Evolutionary conservation across 2,329 filamentous ascomycete species (phyloP), one percentile per base, ranked within the genome.

Genomic region (Podosphaera aphanis): DNA sequence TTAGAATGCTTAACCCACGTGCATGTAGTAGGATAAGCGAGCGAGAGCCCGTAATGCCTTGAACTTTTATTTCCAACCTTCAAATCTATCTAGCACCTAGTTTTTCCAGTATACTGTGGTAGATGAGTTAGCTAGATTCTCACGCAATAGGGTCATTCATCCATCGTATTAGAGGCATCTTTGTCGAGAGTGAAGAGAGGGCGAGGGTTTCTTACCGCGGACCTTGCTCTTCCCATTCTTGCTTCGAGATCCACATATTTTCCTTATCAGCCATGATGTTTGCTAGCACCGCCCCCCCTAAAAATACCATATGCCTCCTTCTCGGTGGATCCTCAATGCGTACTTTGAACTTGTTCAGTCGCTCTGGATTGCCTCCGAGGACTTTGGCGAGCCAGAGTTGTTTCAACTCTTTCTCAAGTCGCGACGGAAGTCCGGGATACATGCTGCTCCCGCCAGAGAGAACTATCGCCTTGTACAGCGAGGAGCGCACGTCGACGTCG

Each of bases 221-320:
- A 16, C 90, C 90, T 61, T 94, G 80, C 65, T 98, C 90, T 59
- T 90, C 74, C 90, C 90, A 98, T 65, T 98, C 90, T 58, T 82
- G 73, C 70, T 50, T 52, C 7, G 43, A 45, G n/a, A 52, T 86
- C 90, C 90, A 98, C 90, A 95, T 95, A 62, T 79, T 82, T 63
- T 94, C 84, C 67, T 94, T 95, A 66, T 95, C 86, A 40, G 90
- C 86, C 81, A 98, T 95, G 63, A 98, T 92, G 62, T 95, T 95
- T 56, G 90, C 90, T 57, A 98, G 68, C 51, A 98, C 90, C 21
- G 90, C 90, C 56, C 90, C 90, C 48, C 90, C 90, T 47, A 98
- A 66, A 71, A 98, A 95, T n/a, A 98, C 90, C 86, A 98, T 95
- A 69, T 98, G 90, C 64, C 88, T 74, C 66, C 90, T 75, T 65